A percentile compares a stretch with the other conserved stretches of the same genome.
These are phyloP conservation scores for Stachybotrys elegans DNA, from an alignment of 2,329 filamentous ascomycete genomes.

Conservation along the genomic window DNA sequence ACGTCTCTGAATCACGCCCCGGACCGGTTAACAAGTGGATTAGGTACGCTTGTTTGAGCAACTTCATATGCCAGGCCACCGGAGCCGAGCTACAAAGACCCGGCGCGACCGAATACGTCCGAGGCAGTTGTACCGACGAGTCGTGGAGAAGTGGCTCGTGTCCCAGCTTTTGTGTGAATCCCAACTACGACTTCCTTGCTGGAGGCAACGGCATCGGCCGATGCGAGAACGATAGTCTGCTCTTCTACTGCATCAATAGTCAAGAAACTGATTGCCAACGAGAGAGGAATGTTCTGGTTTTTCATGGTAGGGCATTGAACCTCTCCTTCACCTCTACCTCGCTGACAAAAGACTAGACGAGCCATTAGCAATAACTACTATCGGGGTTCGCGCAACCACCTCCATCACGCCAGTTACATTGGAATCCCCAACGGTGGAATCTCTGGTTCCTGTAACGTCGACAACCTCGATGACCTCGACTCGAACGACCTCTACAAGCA, in stretches of 20 bases:
- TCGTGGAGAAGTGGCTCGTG: slow-evolving; percentile 23
- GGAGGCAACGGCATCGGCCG: slow-evolving; percentile 16
- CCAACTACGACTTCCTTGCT: slow-evolving; percentile 10
- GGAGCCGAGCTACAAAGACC: slow-evolving; percentile 15
- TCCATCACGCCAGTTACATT: background rate
- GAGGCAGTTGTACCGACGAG: slow-evolving; percentile 29
- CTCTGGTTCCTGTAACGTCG: too few species aligned
- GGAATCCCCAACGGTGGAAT: too few species aligned
- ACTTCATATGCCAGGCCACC: slow-evolving; percentile 25
- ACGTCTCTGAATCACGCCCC: background rate
- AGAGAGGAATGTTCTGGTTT: too few species aligned
- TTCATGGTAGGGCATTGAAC: too few species aligned
- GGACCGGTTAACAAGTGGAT: background rate
- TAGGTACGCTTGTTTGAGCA: slow-evolving; percentile 29
- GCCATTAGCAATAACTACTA: too few species aligned
- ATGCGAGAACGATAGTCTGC: slow-evolving; percentile 7
- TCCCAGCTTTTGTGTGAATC: slow-evolving; percentile 26
- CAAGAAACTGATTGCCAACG: too few species aligned
- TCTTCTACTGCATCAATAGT: slow-evolving; percentile 22
- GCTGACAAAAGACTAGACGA: too few species aligned
- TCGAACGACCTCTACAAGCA: too few species aligned
- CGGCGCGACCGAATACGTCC: slow-evolving; percentile 18
- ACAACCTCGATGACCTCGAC: too few species aligned
- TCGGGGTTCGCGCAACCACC: background rate
- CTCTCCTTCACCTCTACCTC: too few species aligned